A percentile compares a stretch with the other conserved stretches of the same genome.
Conservation (phyloP, 2,329 filamentous ascomycete species). For the Cladophialophora psammophila region DNA sequence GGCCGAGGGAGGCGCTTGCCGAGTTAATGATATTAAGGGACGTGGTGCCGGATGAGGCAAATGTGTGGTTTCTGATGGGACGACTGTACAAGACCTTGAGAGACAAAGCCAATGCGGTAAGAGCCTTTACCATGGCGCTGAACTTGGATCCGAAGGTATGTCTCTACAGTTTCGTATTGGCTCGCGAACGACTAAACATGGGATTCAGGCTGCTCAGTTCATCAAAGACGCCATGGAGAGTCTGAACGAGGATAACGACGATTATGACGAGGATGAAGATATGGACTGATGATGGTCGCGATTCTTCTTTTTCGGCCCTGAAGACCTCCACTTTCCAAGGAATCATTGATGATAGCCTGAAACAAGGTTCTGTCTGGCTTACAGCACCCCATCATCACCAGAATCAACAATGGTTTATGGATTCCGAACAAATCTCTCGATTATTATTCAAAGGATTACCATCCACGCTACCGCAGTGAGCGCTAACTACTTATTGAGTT, state of each 20-base stretch:
- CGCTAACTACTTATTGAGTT: not conserved
- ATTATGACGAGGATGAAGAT: slow-evolving; percentile 65
- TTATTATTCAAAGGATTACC: not conserved
- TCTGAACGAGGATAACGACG: slow-evolving; percentile 76
- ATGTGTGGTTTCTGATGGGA: slow-evolving; percentile 92
- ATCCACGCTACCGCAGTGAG: not conserved
- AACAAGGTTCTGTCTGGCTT: not conserved
- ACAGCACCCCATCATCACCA: not conserved
- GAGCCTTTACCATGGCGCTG: slow-evolving; percentile 91
- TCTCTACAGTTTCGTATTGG: not conserved
- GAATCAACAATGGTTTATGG: not conserved
- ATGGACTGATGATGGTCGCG: slow-evolving; percentile 48
- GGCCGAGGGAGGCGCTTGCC: slow-evolving; percentile 73
- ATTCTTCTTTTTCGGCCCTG: not conserved
- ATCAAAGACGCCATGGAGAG: slow-evolving; percentile 98
- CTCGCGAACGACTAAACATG: slow-evolving; percentile 32
- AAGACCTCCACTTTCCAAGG: not conserved
- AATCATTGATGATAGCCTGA: not conserved
- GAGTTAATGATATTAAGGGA: slow-evolving; percentile 91
- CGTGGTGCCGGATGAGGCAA: slow-evolving; percentile 90
- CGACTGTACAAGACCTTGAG: slow-evolving; percentile 65
- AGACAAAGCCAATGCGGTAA: slow-evolving; percentile 76
- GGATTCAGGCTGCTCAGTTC: slow-evolving; percentile 77
- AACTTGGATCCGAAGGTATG: slow-evolving; percentile 95
- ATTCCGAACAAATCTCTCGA: not conserved